A percentile compares a stretch with the other conserved stretches of the same genome.
phyloP scores from a whole-genome alignment of 495 filamentous ascomycete genomes.

The Penicillium paradoxum region DNA sequence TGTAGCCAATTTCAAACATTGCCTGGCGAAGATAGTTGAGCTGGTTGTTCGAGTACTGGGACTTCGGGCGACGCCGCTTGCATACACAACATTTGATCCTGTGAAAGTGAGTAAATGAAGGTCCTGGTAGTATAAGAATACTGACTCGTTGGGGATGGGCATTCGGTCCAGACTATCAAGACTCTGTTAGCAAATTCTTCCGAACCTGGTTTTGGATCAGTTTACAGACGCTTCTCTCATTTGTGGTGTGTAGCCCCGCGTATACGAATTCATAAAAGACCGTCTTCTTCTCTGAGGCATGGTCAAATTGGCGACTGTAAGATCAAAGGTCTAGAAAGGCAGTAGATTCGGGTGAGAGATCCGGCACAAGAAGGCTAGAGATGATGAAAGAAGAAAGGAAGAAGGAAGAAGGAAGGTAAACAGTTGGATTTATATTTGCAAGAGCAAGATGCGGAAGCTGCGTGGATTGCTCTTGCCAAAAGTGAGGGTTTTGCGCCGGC shows the following conservation, averaged over 20 bases:
- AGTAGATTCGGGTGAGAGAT: background rate
- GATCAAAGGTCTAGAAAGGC: no score
- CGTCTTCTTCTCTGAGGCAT: background rate
- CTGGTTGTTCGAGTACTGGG: constrained; percentile 1
- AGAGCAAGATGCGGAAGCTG: background rate
- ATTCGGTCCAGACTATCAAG: background rate
- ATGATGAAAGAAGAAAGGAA: background rate
- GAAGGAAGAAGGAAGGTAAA: background rate
- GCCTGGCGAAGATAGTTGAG: constrained; percentile 3
- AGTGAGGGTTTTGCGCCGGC: background rate
- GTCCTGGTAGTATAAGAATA: background rate
- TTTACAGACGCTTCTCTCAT: background rate
- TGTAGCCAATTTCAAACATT: background rate
- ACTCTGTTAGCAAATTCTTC: background rate
- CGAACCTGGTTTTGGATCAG: no score
- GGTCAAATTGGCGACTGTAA: background rate
- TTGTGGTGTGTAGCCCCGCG: background rate
- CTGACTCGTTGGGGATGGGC: background rate
- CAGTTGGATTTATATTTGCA: background rate
- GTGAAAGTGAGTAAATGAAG: background rate
- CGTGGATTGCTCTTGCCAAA: background rate
- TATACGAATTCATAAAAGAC: background rate
- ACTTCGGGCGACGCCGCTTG: background rate
- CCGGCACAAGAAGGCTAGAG: background rate
- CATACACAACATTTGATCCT: constrained; percentile 6